Evolutionary conservation across 495 filamentous ascomycete genomes (phyloP), one percentile per base, ranked within the genome.

Genomic region (Talaromyces adpressus): DNA sequence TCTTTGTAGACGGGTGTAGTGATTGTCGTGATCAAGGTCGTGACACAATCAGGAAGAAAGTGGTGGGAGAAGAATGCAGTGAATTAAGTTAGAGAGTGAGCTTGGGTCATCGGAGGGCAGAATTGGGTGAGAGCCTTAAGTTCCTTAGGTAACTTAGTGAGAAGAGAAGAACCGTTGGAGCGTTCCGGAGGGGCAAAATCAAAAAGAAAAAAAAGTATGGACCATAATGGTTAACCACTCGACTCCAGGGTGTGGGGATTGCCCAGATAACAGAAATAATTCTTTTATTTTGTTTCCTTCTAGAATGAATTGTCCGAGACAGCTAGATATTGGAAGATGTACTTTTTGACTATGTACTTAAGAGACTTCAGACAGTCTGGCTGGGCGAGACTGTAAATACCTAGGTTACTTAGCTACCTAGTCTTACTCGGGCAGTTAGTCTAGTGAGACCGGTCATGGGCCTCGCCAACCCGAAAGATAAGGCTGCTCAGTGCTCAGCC

Each of bases 101-200:
- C 45, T 49, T 49, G 45, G 45, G 45, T 49, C 39, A 45, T 45
- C 39, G 16, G 39, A 16, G 39, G 39, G 39, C 39, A 49, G 45
- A 49, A 49, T 49, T 49, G 45, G 45, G 45, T 49, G 45, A 49
- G 45, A 20, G 45, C n/a, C 45, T 41, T 41, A 41, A 41, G 36
- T 9, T 36, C n/a, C n/a, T n/a, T 9, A 12, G 9, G 7, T 11
- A 9, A 39, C 11, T 11, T 9, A 12, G 2, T 7, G 3, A 32
- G 9, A 32, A 32, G 32, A 36, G 32, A 36, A 9, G 47, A 22
- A 7, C 47, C 47, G 51, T 53, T 53, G 51, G 52, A 56, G 22
- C 52, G 22, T 56, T 56, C 16, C 52, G 52, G 52, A 56, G 52
- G 52, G 52, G 52, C 52, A 56, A 56, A 53, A 29, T 16, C 11